Evolutionary conservation across 257 asterid species (phyloP).

Genomic region (Solanum etuberosum): DNA sequence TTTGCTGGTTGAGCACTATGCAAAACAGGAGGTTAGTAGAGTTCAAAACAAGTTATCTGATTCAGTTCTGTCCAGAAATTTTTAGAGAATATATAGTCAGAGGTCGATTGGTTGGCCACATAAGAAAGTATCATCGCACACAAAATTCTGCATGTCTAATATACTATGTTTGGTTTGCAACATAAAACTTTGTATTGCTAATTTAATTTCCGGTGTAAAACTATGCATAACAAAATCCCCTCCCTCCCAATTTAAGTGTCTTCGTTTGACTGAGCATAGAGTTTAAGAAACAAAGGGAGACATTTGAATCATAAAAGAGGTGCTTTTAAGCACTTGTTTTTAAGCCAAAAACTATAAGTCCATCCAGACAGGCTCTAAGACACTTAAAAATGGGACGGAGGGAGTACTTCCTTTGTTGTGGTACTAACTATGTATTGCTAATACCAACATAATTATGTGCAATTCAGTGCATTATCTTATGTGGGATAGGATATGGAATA

Average conservation of each 20-base stretch:
- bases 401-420: not conserved
- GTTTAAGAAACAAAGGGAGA: not conserved
- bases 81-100: not conserved
- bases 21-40: not conserved
- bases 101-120: not conserved
- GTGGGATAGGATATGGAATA: not conserved
- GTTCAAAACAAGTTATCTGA: not conserved
- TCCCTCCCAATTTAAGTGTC: not conserved
- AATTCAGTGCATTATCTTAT: not conserved
- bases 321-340: not conserved
- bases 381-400: not conserved
- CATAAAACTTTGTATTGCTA: not conserved
- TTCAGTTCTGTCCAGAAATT: not conserved
- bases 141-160: not conserved
- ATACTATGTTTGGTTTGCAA: not conserved
- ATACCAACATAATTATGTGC: not conserved
- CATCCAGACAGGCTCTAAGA: not conserved
- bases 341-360: not conserved
- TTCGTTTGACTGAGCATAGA: not conserved
- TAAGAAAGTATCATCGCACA: not conserved
- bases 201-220: not conserved
- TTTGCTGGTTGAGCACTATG: not conserved
- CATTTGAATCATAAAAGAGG: not conserved
- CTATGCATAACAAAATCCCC: not conserved
- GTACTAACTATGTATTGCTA: not conserved